phyloP scores from a whole-genome alignment of 345 rosid genomes.

The Eucalyptus regnans region DNA sequence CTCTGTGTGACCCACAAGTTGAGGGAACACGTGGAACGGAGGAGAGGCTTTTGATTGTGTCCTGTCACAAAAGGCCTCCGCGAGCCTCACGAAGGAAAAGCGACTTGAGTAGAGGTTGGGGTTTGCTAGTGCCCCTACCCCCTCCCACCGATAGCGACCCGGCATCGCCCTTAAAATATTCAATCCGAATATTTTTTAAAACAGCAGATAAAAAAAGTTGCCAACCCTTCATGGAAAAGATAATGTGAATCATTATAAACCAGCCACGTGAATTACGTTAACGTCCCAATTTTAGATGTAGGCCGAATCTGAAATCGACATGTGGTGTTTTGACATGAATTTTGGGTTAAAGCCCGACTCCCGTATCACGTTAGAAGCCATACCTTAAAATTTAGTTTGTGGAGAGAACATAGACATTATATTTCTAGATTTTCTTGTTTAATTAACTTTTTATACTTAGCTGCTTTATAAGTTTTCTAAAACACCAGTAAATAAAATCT shows the following conservation, averaged over 20 bases:
- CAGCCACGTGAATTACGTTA: neutral
- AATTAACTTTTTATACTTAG: neutral
- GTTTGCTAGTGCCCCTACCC: neutral
- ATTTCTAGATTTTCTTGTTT: neutral
- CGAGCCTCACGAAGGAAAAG: neutral
- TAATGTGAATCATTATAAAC: neutral
- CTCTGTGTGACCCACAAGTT: neutral
- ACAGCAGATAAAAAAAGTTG: neutral
- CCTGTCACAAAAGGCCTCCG: neutral
- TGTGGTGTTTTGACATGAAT: neutral
- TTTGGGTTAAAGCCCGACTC: neutral
- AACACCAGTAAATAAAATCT: neutral
- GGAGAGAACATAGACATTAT: neutral
- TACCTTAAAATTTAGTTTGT: neutral
- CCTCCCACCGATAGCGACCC: neutral
- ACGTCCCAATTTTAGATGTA: neutral
- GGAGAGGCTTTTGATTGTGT: neutral
- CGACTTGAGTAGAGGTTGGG: neutral
- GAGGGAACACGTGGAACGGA: neutral
- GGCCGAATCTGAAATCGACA: neutral
- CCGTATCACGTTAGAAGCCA: fast-evolving
- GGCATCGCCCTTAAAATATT: neutral
- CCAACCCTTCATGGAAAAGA: neutral
- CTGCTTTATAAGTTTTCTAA: neutral
- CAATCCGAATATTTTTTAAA: neutral